Base-by-base conservation (phyloP, 2,329 filamentous ascomycete species). In the Botrytis galanthina region DNA sequence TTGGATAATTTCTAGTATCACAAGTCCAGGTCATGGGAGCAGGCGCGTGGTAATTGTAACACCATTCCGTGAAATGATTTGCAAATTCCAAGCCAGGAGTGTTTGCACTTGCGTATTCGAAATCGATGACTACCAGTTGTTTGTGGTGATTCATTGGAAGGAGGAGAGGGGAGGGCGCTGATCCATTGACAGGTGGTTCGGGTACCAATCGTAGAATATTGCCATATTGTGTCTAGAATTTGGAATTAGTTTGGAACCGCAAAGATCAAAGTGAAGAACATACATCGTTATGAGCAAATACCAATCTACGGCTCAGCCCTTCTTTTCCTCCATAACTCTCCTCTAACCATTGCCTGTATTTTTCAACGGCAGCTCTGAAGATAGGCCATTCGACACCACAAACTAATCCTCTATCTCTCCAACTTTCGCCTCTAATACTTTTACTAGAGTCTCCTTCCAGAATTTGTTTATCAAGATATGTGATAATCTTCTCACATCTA, bases 211-310 rank as follows among this genome's bases (percentile, higher is more conserved):
- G 93, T 68, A 99, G 89, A 75, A 99, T 96, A 81, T 99, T 99
- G 76, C 96, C 96, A 80, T 99, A 98, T 90, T 99, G 96, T 7
- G 96, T 97, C 94, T 97, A 75, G 35, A 46, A 29, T 35, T 35
- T 5, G 14, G 9, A 42, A 44, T 72, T 26, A 72, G 71, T 68
- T 61, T 46, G 78, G 70, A 76, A 74, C 63, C 39, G 63, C n/a
- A 54, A 48, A 16, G 62, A 64, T 29, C 42, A 60, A 51, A 29
- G 26, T 59, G 46, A 22, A 12, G 68, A 20, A 83, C 92, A 85
- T 83, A 97, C 94, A 87, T 99, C 96, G 79, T 97, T 98, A 82
- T 99, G 96, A n/a, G 94, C 93, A 85, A 99, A 99, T 0, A 98
- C 90, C 18, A 99, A 87, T 72, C 89, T 87, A 64, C 93, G 88